These are phyloP conservation scores for Podospora tetraspora DNA, from an alignment of 495 filamentous ascomycete genomes.

Conservation along the genomic window DNA sequence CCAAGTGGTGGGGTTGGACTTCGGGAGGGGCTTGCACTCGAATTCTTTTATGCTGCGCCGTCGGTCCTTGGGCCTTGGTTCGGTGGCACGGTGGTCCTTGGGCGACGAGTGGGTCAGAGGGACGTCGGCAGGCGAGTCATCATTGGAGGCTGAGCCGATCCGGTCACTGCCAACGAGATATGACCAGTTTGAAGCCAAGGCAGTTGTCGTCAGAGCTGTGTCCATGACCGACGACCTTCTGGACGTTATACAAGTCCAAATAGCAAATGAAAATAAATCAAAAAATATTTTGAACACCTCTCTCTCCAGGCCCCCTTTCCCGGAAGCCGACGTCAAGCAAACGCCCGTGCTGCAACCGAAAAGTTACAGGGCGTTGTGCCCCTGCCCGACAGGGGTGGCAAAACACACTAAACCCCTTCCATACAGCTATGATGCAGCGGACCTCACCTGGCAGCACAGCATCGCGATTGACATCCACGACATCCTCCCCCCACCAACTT, in stretches of 20 bases:
- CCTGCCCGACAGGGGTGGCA: conserved; percentile 1
- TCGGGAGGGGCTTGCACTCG: background rate
- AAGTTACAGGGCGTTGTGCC: background rate
- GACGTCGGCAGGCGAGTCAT: conserved; percentile 9
- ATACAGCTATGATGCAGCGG: conserved; percentile 12
- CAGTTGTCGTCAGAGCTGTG: background rate
- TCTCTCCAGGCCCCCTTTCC: no score
- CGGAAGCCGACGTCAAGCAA: background rate
- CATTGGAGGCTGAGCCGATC: conserved; percentile 16
- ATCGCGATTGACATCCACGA: background rate
- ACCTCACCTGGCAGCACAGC: background rate
- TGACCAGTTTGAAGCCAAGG: background rate
- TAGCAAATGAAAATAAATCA: background rate
- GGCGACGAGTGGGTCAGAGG: background rate
- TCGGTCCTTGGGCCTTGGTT: conserved; percentile 4
- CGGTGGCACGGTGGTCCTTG: background rate
- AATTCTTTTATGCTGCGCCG: conserved; percentile 1
- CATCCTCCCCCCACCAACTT: background rate
- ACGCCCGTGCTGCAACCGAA: background rate
- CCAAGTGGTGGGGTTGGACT: conserved; percentile 23
- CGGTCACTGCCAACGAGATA: background rate
- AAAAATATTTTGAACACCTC: background rate
- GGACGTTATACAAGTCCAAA: background rate
- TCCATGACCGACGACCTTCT: background rate
- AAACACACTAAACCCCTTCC: background rate